Evolutionary conservation across 208 protist genomes (phyloP), one percentile per base, ranked within the genome.

Genomic region (Leishmania braziliensis): DNA sequence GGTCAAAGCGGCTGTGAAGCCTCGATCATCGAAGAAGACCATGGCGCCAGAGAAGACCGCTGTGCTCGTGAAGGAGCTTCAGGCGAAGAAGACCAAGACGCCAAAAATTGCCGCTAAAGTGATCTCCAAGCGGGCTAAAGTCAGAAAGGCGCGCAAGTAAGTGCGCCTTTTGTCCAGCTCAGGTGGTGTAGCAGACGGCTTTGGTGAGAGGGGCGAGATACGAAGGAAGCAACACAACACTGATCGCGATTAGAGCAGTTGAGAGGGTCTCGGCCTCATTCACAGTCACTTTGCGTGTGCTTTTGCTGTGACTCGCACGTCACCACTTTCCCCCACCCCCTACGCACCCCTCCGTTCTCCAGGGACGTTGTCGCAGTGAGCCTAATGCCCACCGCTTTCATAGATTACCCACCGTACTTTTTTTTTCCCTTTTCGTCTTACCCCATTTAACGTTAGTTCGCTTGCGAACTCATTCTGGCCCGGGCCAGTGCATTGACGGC

Each of bases 31-130:
- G 58, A 85, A 80, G 63, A 43, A 43, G 16, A 54, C 73, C 53
- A 80, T 79, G 71, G 46, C 73, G 43, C 79, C 75, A 29, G 77
- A 79, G 70, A 86, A 84, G 46, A 68, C 60, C 29, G 79, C 56
- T 36, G 26, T 33, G 12, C 70, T 66, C 48, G 58, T 39, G 12
- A 76, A 66, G 81, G 51, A 48, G 10, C 16, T 6, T 16, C 65
- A 68, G 5, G 9, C 66, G 10, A 84, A 73, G 81, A 5, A 29
- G 54, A 1, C 12, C 58, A 58, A 23, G 8, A 39, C 56, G n/a
- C 50, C 73, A 29, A 80, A 84, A 68, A 62, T 43, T 26, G 75
- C 75, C 16, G 56, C 77, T 65, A 84, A 80, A 58, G 71, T 80
- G 68, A 79, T 80, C 23, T 54, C 73, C 43, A 79, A 84, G 51